Percentiles rank a stretch among this genome's conserved stretches.
These are phyloP conservation scores for Kwoniella heveanensis DNA, from an alignment of 768 basidiomycete genomes.

Conservation along the genomic window DNA sequence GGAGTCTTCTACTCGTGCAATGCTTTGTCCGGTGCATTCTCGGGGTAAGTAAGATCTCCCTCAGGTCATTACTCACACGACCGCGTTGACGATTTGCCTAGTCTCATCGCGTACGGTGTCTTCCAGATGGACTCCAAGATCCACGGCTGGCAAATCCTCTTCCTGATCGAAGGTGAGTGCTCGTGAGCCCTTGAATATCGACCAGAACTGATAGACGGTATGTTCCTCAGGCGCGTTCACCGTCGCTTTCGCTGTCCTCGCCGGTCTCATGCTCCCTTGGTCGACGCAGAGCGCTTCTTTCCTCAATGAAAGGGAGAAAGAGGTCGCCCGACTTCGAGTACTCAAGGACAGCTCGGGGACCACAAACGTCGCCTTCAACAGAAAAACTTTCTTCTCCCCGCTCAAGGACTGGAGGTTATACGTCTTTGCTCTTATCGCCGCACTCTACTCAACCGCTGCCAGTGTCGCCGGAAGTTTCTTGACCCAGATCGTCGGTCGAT, in stretches of 20 bases:
- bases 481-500: constrained; percentile 61
- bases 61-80: no score
- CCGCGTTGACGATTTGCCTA: no score
- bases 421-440: constrained; percentile 32
- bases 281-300: constrained; percentile 18
- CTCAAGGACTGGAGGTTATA: constrained; percentile 33
- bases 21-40: constrained; percentile 37
- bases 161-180: constrained; percentile 59
- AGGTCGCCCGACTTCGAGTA: constrained; percentile 54
- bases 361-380: constrained; percentile 56
- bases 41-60: constrained; percentile 29
- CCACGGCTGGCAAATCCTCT: constrained; percentile 62
- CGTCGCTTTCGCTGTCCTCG: constrained; percentile 59
- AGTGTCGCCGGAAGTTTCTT: constrained; percentile 64
- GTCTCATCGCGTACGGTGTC: constrained; percentile 54
- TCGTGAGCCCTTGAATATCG: no score
- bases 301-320: constrained; percentile 28
- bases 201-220: no score
- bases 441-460: constrained; percentile 39
- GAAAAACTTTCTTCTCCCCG: constrained; percentile 30
- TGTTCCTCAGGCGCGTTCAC: constrained; percentile 57
- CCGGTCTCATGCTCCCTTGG: constrained; percentile 54
- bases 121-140: constrained; percentile 59
- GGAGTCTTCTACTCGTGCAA: constrained; percentile 61
- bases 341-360: constrained; percentile 60